Percentiles rank a stretch among this genome's conserved stretches.
phyloP scores from a whole-genome alignment of 768 basidiomycete species.

The Pleurotus tuber-regium region DNA sequence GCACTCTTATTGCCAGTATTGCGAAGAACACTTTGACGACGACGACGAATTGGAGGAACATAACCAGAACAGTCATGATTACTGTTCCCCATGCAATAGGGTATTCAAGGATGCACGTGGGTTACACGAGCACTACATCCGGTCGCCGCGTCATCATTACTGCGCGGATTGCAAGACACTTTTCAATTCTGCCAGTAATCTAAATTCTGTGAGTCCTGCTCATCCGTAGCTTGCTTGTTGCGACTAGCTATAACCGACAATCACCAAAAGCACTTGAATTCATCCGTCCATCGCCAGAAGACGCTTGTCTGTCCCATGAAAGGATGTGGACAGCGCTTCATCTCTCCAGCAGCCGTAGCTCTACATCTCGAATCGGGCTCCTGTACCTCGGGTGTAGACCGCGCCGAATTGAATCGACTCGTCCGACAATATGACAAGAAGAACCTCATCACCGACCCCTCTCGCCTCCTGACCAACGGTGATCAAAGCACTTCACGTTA shows the following conservation, averaged over 20 bases:
- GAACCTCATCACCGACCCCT: constrained; percentile 54
- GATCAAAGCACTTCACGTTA: constrained; percentile 18
- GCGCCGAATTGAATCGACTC: constrained; percentile 37
- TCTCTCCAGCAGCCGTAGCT: constrained; percentile 51
- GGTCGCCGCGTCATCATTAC: neutral
- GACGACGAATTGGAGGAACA: neutral
- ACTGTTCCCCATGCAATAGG: neutral
- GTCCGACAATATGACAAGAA: constrained; percentile 41
- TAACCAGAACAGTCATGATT: neutral
- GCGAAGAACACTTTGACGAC: neutral
- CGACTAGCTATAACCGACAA: too few species aligned
- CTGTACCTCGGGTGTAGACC: constrained; percentile 48
- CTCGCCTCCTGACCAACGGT: constrained; percentile 43
- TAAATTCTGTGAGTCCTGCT: too few species aligned
- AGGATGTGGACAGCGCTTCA: constrained; percentile 46
- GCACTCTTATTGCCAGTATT: neutral
- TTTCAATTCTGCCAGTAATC: neutral
- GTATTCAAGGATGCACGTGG: neutral
- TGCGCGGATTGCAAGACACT: neutral
- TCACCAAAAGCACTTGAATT: constrained; percentile 57
- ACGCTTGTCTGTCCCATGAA: constrained; percentile 32
- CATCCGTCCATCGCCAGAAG: constrained; percentile 44
- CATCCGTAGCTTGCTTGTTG: too few species aligned
- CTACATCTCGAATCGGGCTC: constrained; percentile 62
- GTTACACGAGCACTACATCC: constrained; percentile 1